Evolutionary conservation across 129 eudicot genomes (phyloP).

Genomic region (Gnaphalium uliginosum): DNA sequence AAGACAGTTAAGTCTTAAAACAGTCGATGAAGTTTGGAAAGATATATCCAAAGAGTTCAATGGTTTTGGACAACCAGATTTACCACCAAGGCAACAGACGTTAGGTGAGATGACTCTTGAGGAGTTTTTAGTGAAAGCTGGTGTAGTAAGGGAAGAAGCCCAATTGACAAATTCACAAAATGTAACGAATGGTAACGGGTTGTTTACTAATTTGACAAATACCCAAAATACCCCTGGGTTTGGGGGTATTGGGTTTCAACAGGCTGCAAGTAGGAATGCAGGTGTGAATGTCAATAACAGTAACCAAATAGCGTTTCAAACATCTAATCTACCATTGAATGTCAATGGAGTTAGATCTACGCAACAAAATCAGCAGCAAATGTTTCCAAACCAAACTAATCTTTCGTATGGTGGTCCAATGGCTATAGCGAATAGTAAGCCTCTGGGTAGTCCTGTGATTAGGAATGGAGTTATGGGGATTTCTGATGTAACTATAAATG

Average conservation of each 20-base stretch:
- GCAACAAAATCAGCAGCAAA: conserved; percentile 45
- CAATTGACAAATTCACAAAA: conserved; percentile 31
- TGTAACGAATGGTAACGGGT: conserved; percentile 38
- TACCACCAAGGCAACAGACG: conserved; percentile 70
- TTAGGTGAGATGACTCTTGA: conserved; percentile 92
- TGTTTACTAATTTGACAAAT: conserved; percentile 48
- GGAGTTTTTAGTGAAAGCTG: conserved; percentile 90
- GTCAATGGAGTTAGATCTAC: conserved; percentile 63
- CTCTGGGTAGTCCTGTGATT: conserved; percentile 52
- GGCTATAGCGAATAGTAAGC: conserved; percentile 52
- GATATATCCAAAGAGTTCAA: conserved; percentile 62
- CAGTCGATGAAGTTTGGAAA: conserved; percentile 93
- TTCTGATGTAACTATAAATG: conserved; percentile 40
- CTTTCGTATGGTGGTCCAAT: conserved; percentile 58
- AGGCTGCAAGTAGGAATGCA: conserved; percentile 38
- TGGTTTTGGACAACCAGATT: conserved; percentile 37
- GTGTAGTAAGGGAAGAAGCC: conserved; percentile 81
- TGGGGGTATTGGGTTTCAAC: conserved; percentile 56
- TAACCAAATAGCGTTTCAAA: conserved; percentile 49
- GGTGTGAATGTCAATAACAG: conserved; percentile 23
- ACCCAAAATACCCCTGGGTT: conserved; percentile 45
- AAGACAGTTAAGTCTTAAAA: conserved; percentile 75
- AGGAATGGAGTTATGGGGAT: conserved; percentile 64
- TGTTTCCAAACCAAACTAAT: conserved; percentile 70
- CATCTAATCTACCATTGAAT: conserved; percentile 57